Percentiles rank a stretch among this genome's conserved stretches.
Evolutionary conservation across 805 yeast genomes (phyloP).

Genomic region (Barnettozyma sucrosica): DNA sequence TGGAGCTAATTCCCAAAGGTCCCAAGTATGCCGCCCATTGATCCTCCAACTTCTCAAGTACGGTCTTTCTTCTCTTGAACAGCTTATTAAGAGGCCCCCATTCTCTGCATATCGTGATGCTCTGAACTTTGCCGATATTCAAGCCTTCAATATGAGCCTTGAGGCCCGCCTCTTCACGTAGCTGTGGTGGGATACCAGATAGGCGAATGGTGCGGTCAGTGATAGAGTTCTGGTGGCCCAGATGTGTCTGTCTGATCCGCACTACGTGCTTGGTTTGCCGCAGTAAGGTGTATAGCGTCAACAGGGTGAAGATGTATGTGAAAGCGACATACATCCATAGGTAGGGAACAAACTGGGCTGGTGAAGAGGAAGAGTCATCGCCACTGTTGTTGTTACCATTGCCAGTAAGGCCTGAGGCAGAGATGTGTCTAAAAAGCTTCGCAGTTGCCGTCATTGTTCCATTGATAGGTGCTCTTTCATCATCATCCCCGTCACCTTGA

Average conservation of each 20-base stretch:
- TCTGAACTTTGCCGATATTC: conserved; percentile 73
- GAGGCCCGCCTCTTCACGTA: conserved; percentile 66
- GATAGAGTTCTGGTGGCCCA: conserved; percentile 82
- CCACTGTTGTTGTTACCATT: conserved; percentile 31
- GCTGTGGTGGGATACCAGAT: conserved; percentile 81
- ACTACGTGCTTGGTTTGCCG: conserved; percentile 72
- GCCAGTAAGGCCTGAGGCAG: background rate
- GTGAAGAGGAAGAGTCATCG: conserved; percentile 6
- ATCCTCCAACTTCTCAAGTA: conserved; percentile 56
- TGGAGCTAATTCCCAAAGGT: conserved; percentile 21
- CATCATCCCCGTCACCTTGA: conserved; percentile 37
- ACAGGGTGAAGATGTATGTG: conserved; percentile 76
- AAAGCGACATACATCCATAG: conserved; percentile 84
- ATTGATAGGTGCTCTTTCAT: background rate
- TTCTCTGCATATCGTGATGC: conserved; percentile 76
- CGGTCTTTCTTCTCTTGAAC: conserved; percentile 49
- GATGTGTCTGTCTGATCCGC: conserved; percentile 66
- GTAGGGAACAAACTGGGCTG: conserved; percentile 47
- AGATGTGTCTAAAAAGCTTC: background rate
- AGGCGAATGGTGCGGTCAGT: conserved; percentile 87
- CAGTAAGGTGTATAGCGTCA: conserved; percentile 55
- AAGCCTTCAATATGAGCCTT: conserved; percentile 71
- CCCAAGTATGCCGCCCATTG: conserved; percentile 69
- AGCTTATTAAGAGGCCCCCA: conserved; percentile 73
- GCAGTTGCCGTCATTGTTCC: background rate